phyloP scores from a whole-genome alignment of 2,329 filamentous ascomycete species.

The Fusarium camptoceras region DNA sequence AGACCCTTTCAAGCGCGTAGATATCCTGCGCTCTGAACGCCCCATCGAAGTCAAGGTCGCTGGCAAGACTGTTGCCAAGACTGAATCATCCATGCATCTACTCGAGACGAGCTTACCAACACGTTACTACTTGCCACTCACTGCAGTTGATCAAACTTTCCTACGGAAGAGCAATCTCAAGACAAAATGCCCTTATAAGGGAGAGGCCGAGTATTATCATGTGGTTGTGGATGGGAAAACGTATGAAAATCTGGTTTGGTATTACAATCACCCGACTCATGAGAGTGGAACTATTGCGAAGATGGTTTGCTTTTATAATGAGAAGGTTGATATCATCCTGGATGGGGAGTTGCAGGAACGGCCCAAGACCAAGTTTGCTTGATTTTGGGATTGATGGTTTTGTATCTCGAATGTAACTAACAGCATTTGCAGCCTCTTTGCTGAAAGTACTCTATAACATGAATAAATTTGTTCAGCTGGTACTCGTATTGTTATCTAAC shows the following conservation, averaged over 20 bases:
- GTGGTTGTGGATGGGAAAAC: conserved; percentile 59
- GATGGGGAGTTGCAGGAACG: conserved; percentile 58
- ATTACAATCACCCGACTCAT: conserved; percentile 66
- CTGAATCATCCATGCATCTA: conserved; percentile 63
- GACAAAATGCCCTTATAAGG: conserved; percentile 76
- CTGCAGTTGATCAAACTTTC: conserved; percentile 58
- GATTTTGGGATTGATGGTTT: background rate
- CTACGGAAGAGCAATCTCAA: conserved; percentile 62
- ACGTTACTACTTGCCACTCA: conserved; percentile 69
- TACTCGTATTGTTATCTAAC: too few species aligned
- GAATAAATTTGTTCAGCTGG: background rate
- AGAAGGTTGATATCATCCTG: conserved; percentile 72
- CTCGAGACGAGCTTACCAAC: conserved; percentile 70
- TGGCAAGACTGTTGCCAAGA: conserved; percentile 61
- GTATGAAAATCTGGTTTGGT: conserved; percentile 70
- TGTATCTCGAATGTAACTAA: background rate
- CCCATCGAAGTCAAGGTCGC: conserved; percentile 62
- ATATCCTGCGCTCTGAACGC: conserved; percentile 68
- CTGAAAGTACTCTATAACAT: background rate
- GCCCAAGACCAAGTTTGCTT: conserved; percentile 48
- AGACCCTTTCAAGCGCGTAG: conserved; percentile 74
- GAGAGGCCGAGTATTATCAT: conserved; percentile 71
- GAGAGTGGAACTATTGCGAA: conserved; percentile 69
- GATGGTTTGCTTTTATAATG: conserved; percentile 73
- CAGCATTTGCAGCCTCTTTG: too few species aligned